Evolutionary conservation across 2,329 filamentous ascomycete species (phyloP).

Genomic region (Domatiomyces globalis): DNA sequence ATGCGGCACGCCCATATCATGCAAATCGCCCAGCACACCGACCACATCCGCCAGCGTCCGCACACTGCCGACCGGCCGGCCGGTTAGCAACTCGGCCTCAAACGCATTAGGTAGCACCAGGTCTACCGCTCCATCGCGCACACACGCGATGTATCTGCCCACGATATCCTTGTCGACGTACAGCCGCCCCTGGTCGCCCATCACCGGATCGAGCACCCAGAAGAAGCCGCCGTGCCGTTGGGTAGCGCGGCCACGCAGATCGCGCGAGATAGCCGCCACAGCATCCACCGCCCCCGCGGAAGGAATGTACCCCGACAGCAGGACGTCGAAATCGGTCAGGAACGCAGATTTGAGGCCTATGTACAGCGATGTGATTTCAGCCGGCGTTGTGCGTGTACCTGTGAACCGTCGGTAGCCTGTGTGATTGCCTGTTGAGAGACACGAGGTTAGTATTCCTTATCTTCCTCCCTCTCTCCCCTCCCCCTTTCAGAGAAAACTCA

Average conservation of each 20-base stretch:
- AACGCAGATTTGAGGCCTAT: conserved; percentile 68
- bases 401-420: conserved; percentile 82
- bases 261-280: conserved; percentile 69
- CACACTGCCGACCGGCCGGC: conserved; percentile 1
- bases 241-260: conserved; percentile 45
- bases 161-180: conserved; percentile 89
- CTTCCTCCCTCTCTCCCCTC: too few relatives aligned
- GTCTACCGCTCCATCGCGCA: conserved; percentile 56
- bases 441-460: not conserved
- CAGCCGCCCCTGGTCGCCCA: conserved; percentile 86
- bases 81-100: conserved; percentile 67
- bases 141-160: conserved; percentile 69
- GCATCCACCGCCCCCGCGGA: conserved; percentile 71
- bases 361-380: conserved; percentile 74
- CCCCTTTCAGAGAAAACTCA: conserved; percentile 33
- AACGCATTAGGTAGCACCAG: conserved; percentile 94
- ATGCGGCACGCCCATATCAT: conserved; percentile 62
- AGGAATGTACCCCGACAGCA: conserved; percentile 89
- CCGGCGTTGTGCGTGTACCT: conserved; percentile 65
- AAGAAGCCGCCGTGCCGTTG: conserved; percentile 14
- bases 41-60: conserved; percentile 11
- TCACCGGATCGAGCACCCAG: conserved; percentile 80
- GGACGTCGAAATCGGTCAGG: conserved; percentile 80
- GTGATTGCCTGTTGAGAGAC: conserved; percentile 59
- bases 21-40: conserved; percentile 25